Evolutionary conservation across 257 asterid species (phyloP).

Genomic region (Solanum megistacrolobum): DNA sequence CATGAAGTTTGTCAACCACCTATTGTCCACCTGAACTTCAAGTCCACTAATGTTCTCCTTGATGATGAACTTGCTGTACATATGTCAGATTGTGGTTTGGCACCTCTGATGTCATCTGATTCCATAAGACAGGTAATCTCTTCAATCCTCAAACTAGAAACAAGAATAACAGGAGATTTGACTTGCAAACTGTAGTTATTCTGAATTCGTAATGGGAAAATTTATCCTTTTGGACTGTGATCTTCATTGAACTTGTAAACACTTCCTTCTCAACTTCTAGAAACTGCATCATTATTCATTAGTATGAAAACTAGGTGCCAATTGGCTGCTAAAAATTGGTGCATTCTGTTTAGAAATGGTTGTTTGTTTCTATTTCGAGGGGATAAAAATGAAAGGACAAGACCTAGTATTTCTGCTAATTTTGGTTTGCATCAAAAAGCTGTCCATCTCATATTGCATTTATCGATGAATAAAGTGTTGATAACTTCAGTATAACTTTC

Average conservation of each 20-base stretch:
- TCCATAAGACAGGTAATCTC: conserved; percentile 47
- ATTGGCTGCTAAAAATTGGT: not conserved
- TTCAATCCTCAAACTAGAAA: not conserved
- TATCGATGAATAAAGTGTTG: not conserved
- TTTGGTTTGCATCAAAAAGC: not conserved
- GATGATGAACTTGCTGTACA: conserved; percentile 49
- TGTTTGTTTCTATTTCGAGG: not conserved
- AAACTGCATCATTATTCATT: not conserved
- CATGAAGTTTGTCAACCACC: conserved; percentile 76
- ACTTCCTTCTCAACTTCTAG: not conserved
- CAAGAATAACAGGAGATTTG: not conserved
- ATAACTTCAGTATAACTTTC: conserved; percentile 12
- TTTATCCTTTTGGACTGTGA: not conserved
- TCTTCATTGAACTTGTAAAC: not conserved
- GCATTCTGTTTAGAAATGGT: not conserved
- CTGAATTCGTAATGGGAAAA: not conserved
- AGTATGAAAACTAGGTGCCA: not conserved
- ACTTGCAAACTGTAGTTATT: not conserved
- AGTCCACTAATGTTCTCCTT: conserved; percentile 65
- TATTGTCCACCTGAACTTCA: conserved; percentile 68
- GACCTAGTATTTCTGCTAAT: not conserved
- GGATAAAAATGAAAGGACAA: not conserved
- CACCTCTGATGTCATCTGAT: conserved; percentile 45
- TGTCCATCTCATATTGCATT: not conserved
- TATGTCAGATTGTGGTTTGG: conserved; percentile 81